Base-by-base conservation (phyloP, 2,329 filamentous ascomycete species). In the Fusarium kyushuense region DNA sequence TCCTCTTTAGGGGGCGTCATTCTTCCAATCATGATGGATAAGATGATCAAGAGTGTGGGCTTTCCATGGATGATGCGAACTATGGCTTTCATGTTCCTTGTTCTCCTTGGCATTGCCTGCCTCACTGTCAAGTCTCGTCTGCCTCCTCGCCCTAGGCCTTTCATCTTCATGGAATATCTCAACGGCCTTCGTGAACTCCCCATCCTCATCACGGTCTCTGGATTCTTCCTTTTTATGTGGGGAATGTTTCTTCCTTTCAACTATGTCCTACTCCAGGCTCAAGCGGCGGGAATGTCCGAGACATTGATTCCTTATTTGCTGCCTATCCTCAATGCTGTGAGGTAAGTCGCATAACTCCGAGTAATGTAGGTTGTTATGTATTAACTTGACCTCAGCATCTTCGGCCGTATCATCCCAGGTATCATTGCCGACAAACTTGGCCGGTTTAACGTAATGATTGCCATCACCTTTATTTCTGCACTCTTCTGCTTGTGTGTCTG, bases 21-120 rank as follows among this genome's bases (percentile, higher is more conserved):
- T 16, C 87, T 92, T 58, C 78, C 91, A 48, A 88, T 92, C 65
- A 83, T 92, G 62, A 84, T 81, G 56, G 78, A 87, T 61, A 81
- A 87, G 63, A 80, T 90, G 63, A 83, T 86, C 35, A 79, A 81
- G 29, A 36, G 59, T 4, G 75, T 83, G 38, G 82, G 82, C 0
- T 84, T 83, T 67, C 79, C 78, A 5, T 86, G 84, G 84, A 80
- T 83, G 63, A 83, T 86, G 45, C 80, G 84, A 40, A 77, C 77
- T 19, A 75, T 84, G 55, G 83, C 80, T 1, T 84, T 85, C 67
- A 72, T 85, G 49, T 82, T 84, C 67, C 70, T 85, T 3, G 68
- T 58, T 51, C 59, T 78, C 19, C 76, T 80, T 3, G 51, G 72
- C 40, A 49, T 81, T 30, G 71, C 78, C 21, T 79, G 77, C 41